phyloP scores from a whole-genome alignment of 2,329 filamentous ascomycete species.

The Phaeomoniella chlamydospora region DNA sequence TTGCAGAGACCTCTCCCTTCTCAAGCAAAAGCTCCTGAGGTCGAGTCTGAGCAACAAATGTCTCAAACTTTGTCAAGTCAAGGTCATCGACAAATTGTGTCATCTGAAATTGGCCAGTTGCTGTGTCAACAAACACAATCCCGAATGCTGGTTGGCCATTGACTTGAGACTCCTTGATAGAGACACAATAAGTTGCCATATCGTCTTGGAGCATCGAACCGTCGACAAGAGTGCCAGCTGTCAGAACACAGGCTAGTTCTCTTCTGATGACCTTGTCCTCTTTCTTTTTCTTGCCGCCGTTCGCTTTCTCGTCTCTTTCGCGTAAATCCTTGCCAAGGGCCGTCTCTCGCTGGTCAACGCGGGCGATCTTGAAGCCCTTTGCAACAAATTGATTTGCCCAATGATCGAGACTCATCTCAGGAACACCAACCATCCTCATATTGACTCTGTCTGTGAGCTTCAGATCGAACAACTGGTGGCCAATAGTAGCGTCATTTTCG shows the following conservation, averaged over 20 bases:
- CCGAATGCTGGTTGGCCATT: constrained; percentile 72
- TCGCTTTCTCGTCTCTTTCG: constrained; percentile 55
- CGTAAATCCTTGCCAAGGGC: constrained; percentile 96
- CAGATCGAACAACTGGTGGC: constrained; percentile 90
- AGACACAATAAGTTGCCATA: constrained; percentile 90
- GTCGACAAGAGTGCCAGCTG: constrained; percentile 83
- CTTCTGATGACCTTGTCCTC: constrained; percentile 87
- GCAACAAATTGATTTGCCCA: constrained; percentile 99
- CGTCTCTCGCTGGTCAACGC: constrained; percentile 93
- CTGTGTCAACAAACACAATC: constrained; percentile 85
- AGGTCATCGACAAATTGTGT: constrained; percentile 83
- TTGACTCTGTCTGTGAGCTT: constrained; percentile 97
- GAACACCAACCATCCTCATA: constrained; percentile 98
- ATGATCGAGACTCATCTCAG: constrained; percentile 84
- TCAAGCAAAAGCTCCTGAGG: constrained; percentile 83
- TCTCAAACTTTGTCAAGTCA: constrained; percentile 94
- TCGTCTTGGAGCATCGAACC: constrained; percentile 95
- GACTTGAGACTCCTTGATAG: constrained; percentile 68
- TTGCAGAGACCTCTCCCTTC: constrained; percentile 74
- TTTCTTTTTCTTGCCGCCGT: constrained; percentile 41
- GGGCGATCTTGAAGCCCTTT: constrained; percentile 92
- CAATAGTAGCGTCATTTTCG: constrained; percentile 92
- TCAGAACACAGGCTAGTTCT: constrained; percentile 82
- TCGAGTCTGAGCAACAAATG: constrained; percentile 80
- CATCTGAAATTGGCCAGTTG: constrained; percentile 89